Conservation (phyloP, 2,329 filamentous ascomycete genomes). For the Trichoderma pleuroti region DNA sequence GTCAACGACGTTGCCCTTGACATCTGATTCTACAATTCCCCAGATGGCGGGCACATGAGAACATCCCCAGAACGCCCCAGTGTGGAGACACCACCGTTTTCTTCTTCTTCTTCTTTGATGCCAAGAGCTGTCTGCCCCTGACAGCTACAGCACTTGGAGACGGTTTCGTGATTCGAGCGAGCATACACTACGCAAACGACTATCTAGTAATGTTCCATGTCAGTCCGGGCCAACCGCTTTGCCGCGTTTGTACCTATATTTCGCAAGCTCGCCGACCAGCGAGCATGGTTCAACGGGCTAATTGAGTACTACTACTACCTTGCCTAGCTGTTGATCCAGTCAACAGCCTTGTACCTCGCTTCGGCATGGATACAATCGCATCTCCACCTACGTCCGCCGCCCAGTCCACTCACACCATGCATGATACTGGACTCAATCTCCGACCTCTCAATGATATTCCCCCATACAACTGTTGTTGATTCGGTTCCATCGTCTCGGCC, state of each 20-base stretch:
- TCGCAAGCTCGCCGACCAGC: not conserved
- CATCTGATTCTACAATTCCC: conserved; percentile 2
- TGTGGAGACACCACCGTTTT: not conserved
- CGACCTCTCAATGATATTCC: not conserved
- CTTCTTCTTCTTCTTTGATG: not conserved
- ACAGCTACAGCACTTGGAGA: not conserved
- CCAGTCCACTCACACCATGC: conserved; percentile 13
- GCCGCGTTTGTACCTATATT: conserved; percentile 12
- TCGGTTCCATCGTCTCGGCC: conserved; percentile 8
- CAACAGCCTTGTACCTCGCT: not conserved
- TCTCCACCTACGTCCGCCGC: conserved; percentile 5
- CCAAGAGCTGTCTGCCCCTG: not conserved
- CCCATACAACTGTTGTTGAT: conserved; percentile 2
- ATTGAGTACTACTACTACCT: not conserved
- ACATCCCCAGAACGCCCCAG: not conserved
- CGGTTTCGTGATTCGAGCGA: not conserved
- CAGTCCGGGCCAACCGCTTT: not conserved
- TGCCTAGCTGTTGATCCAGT: not conserved
- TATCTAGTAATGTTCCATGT: conserved; percentile 7
- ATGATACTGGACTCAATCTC: conserved; percentile 16
- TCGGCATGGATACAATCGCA: conserved; percentile 4
- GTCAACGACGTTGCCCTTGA: not conserved
- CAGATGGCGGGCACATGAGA: not conserved
- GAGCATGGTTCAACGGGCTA: conserved; percentile 2
- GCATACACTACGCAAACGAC: not conserved